Conservation (phyloP, 192 early-diverging fungal genomes). For the Umbelopsis isabellina region DNA sequence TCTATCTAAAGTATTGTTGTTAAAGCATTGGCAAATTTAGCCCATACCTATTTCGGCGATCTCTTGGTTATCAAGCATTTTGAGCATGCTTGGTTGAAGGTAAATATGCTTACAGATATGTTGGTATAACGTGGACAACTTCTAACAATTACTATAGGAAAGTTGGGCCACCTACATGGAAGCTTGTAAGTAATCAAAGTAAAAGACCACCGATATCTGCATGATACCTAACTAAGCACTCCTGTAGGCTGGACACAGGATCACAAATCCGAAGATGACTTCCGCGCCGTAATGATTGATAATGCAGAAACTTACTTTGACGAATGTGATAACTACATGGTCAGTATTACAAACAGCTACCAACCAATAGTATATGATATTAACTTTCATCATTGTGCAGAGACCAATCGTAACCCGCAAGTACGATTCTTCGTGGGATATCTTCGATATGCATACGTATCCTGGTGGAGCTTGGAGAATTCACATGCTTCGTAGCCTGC, state of each 20-base stretch:
- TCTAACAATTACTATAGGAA: constrained; percentile 28
- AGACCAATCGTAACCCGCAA: constrained; percentile 53
- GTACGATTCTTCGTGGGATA: constrained; percentile 52
- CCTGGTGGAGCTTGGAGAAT: constrained; percentile 55
- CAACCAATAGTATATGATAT: no score
- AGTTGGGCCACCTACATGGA: constrained; percentile 58
- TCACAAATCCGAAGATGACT: constrained; percentile 39
- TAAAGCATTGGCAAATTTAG: background rate
- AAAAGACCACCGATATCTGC: constrained; percentile 4
- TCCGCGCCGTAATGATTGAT: constrained; percentile 35
- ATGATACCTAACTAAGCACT: constrained; percentile 13
- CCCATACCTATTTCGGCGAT: constrained; percentile 61
- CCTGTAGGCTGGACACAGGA: constrained; percentile 40
- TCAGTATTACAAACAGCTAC: background rate
- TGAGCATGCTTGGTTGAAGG: constrained; percentile 62
- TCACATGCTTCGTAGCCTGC: constrained; percentile 53
- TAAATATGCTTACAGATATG: background rate
- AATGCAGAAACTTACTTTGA: constrained; percentile 31
- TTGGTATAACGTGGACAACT: background rate
- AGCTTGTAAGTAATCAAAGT: constrained; percentile 12
- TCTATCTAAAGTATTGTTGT: background rate
- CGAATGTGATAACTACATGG: constrained; percentile 33
- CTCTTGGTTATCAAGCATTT: constrained; percentile 59
- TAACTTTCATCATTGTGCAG: constrained; percentile 36
- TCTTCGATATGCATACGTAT: constrained; percentile 59